Percentiles rank a stretch among this genome's conserved stretches.
phyloP scores from a whole-genome alignment of 1,139 yeast genomes.

The Magnusiomyces paraingens region DNA sequence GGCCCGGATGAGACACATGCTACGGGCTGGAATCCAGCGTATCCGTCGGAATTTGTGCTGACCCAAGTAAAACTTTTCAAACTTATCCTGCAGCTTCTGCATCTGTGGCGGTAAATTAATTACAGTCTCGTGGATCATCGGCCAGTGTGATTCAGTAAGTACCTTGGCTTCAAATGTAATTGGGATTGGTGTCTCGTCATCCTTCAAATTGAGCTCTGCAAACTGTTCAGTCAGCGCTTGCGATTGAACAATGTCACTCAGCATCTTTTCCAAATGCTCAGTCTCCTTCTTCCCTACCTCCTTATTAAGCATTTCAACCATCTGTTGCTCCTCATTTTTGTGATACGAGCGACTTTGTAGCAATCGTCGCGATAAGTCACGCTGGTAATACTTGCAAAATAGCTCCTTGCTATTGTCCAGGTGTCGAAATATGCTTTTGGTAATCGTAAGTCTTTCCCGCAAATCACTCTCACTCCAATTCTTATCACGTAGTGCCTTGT shows the following conservation, averaged over 20 bases:
- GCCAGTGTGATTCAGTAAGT: constrained; percentile 31
- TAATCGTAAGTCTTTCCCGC: background rate
- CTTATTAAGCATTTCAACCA: constrained; percentile 27
- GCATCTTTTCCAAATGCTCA: constrained; percentile 32
- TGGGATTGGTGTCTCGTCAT: constrained; percentile 19
- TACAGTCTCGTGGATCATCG: constrained; percentile 30
- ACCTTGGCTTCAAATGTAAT: constrained; percentile 28
- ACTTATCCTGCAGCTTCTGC: constrained; percentile 21
- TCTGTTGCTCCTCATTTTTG: constrained; percentile 26
- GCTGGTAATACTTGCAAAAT: constrained; percentile 26
- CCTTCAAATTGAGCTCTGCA: constrained; percentile 9
- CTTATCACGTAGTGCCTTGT: background rate
- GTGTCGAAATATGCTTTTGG: background rate
- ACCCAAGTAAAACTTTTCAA: constrained; percentile 23
- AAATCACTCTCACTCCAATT: background rate
- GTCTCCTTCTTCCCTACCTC: constrained; percentile 33
- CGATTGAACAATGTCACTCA: constrained; percentile 31
- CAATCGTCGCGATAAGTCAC: constrained; percentile 35
- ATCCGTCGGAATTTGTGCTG: constrained; percentile 20
- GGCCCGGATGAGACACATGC: constrained; percentile 30
- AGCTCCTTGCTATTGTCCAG: background rate
- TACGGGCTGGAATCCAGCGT: constrained; percentile 30
- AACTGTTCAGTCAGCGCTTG: constrained; percentile 16
- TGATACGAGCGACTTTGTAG: constrained; percentile 28
- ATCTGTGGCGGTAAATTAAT: constrained; percentile 27